Conservation (phyloP, 768 basidiomycete species). For the Auriscalpium vulgare region DNA sequence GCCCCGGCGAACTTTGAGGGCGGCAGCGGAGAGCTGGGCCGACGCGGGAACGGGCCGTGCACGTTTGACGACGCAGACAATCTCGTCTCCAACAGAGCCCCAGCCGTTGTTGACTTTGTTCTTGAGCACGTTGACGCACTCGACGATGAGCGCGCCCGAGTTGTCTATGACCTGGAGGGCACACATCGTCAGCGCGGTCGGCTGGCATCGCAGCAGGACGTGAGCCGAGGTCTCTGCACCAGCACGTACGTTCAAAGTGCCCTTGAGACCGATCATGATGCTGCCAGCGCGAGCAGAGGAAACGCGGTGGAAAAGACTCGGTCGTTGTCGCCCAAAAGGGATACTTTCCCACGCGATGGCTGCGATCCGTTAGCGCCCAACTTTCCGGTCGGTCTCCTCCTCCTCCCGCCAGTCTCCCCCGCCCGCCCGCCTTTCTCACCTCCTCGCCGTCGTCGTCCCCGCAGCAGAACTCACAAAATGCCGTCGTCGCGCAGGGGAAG, state of each 20-base stretch:
- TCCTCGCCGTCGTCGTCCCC: conserved; percentile 6
- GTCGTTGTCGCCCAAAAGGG: background rate
- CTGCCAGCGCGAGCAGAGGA: background rate
- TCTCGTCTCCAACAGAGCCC: conserved; percentile 90
- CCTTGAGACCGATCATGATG: conserved; percentile 90
- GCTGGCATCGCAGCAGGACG: background rate
- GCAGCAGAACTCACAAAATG: conserved; percentile 29
- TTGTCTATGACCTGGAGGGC: conserved; percentile 83
- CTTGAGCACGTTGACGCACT: conserved; percentile 95
- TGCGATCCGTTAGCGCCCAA: background rate
- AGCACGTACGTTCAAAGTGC: conserved; percentile 69
- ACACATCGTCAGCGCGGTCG: background rate
- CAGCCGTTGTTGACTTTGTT: conserved; percentile 94
- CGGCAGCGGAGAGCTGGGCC: conserved; percentile 59
- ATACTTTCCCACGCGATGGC: background rate
- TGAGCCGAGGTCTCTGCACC: background rate
- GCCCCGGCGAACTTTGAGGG: conserved; percentile 85
- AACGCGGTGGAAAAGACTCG: too few relatives aligned
- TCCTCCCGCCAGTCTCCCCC: background rate
- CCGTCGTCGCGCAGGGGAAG: conserved; percentile 71
- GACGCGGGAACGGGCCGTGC: conserved; percentile 76
- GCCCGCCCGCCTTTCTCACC: conserved; percentile 8
- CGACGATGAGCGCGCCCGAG: conserved; percentile 87
- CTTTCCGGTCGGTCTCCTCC: background rate
- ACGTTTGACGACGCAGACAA: conserved; percentile 89